phyloP scores from a whole-genome alignment of 2,329 filamentous ascomycete genomes.

The Pseudogymnoascus sp. region DNA sequence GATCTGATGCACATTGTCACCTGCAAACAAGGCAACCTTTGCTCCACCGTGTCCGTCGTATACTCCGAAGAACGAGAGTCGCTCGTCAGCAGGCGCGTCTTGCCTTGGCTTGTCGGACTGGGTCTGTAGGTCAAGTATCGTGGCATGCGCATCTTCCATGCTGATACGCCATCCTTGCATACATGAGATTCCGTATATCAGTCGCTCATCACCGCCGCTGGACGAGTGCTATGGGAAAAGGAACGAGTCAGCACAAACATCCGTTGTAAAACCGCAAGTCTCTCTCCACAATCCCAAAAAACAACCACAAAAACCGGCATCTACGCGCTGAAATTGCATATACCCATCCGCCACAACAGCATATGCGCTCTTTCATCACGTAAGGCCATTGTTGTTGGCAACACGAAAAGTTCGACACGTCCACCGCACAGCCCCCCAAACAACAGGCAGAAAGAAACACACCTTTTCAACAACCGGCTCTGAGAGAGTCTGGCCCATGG shows the following conservation, averaged over 20 bases:
- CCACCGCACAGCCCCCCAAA: slow-evolving; percentile 9
- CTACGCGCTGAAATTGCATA: not conserved
- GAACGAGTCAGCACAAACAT: slow-evolving; percentile 13
- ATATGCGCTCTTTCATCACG: not conserved
- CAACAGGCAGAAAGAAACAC: slow-evolving; percentile 31
- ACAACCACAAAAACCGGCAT: not conserved
- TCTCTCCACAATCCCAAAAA: slow-evolving; percentile 3
- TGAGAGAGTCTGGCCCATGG: slow-evolving; percentile 97
- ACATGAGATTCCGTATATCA: slow-evolving; percentile 88
- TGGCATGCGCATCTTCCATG: slow-evolving; percentile 96
- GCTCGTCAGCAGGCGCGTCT: slow-evolving; percentile 55
- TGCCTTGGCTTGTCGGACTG: slow-evolving; percentile 42
- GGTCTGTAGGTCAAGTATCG: slow-evolving; percentile 76
- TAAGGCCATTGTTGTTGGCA: not conserved
- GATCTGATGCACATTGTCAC: slow-evolving; percentile 89
- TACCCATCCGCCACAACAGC: not conserved
- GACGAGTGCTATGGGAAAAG: slow-evolving; percentile 61
- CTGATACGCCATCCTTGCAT: slow-evolving; percentile 99
- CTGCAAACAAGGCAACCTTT: slow-evolving; percentile 88
- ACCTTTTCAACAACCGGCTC: slow-evolving; percentile 99
- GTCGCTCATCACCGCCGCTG: slow-evolving; percentile 83
- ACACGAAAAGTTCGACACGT: slow-evolving; percentile 2
- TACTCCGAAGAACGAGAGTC: slow-evolving; percentile 92
- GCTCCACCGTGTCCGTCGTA: slow-evolving; percentile 97
- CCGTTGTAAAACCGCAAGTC: not conserved